A percentile compares a stretch with the other conserved stretches of the same genome.
phyloP scores from a whole-genome alignment of 2,329 filamentous ascomycete species.

The Pseudogymnoascus sp. region DNA sequence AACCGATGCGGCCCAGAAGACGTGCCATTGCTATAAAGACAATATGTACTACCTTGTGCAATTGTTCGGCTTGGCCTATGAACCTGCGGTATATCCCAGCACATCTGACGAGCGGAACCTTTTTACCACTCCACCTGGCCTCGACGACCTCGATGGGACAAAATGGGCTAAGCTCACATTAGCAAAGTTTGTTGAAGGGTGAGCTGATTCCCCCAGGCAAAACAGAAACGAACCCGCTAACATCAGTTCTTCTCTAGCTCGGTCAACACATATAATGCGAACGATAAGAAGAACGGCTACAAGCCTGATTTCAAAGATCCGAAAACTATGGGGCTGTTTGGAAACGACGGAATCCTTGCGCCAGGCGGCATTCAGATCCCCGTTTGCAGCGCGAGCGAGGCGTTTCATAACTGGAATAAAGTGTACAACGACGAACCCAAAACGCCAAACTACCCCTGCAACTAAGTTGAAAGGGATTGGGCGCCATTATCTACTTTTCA shows the following conservation, averaged over 20 bases:
- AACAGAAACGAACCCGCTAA: not conserved
- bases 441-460: slow-evolving; percentile 19
- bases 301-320: not conserved
- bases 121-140: not conserved
- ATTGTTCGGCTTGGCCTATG: not conserved
- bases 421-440: not conserved
- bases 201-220: not conserved
- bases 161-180: not conserved
- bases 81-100: not conserved
- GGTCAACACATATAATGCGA: not conserved
- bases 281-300: not conserved
- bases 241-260: not conserved
- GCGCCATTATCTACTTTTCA: too few species aligned
- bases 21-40: not conserved
- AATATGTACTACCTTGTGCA: not conserved
- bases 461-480: slow-evolving; percentile 29
- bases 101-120: not conserved
- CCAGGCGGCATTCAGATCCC: not conserved
- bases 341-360: not conserved
- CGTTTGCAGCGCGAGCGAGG: not conserved
- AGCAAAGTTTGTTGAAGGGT: not conserved
- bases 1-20: not conserved
- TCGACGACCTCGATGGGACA: not conserved
- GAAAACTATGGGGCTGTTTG: not conserved
- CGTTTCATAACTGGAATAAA: not conserved